Evolutionary conservation across 2,329 filamentous ascomycete species (phyloP), one percentile per base, ranked within the genome.

Genomic region (Paracamarosporium sp.): DNA sequence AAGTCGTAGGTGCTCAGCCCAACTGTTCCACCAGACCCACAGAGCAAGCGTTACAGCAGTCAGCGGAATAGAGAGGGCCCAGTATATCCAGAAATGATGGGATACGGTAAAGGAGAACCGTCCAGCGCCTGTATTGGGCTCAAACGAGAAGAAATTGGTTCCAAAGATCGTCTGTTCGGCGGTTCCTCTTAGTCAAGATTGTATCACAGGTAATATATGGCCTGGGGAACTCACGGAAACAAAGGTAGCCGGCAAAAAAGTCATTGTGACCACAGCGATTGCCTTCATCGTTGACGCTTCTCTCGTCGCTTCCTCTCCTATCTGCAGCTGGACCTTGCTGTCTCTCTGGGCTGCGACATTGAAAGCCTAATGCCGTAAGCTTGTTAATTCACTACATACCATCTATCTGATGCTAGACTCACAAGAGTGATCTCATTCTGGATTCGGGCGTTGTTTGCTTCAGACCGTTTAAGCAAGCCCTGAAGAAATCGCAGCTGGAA

Each of bases 171-270:
- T n/a, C n/a, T n/a, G n/a, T n/a, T n/a, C n/a, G n/a, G n/a, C n/a
- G n/a, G n/a, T n/a, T n/a, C n/a, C n/a, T n/a, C n/a, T n/a, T n/a
- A n/a, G n/a, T n/a, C n/a, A n/a, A n/a, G n/a, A n/a, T n/a, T n/a
- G n/a, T n/a, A n/a, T n/a, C n/a, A n/a, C n/a, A n/a, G n/a, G n/a
- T n/a, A n/a, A n/a, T 35, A 43, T 50, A 27, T 53, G 44, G 36
- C 36, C 40, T 28, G 35, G 30, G 12, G 3, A 36, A 60, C 56
- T 53, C 47, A 67, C 63, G 9, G 64, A 64, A 36, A 61, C 58
- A 54, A 68, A 68, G 6, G 62, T 68, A 22, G 60, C 62, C 15
- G 66, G 65, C 47, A 67, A 55, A 47, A 67, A 69, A n/a, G 64
- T 55, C 58, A 67, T 63, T 8, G 63, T 66, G 28, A 69, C 60